These are phyloP conservation scores for Tremella yokohamensis DNA, from an alignment of 768 basidiomycete species.

Conservation along the genomic window DNA sequence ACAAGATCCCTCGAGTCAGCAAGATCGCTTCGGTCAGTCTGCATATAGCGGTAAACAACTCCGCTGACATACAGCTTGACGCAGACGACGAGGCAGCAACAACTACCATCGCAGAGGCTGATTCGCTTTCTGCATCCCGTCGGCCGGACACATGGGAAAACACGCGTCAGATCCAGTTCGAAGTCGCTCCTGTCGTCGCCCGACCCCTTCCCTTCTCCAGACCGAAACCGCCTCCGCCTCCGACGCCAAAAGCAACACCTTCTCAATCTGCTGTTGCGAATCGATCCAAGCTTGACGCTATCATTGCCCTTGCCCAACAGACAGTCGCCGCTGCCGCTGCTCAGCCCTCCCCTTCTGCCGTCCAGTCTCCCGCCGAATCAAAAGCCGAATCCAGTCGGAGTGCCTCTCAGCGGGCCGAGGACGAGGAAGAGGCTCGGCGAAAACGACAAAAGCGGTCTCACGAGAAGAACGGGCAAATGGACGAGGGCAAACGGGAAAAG, in stretches of 20 bases:
- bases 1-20: slow-evolving; percentile 35
- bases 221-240: slow-evolving; percentile 28
- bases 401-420: slow-evolving; percentile 23
- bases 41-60: slow-evolving; percentile 28
- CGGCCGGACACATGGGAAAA: slow-evolving; percentile 39
- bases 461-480: slow-evolving; percentile 5
- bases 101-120: slow-evolving; percentile 40
- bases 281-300: slow-evolving; percentile 45
- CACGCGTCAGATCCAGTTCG: slow-evolving; percentile 22
- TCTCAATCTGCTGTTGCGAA: slow-evolving; percentile 20
- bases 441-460: slow-evolving; percentile 30
- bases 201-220: slow-evolving; percentile 32
- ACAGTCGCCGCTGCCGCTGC: slow-evolving; percentile 23
- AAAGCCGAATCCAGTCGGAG: slow-evolving; percentile 28
- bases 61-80: slow-evolving; percentile 31
- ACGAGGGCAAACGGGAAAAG: slow-evolving; percentile 61
- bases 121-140: slow-evolving; percentile 8
- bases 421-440: slow-evolving; percentile 16
- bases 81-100: slow-evolving; percentile 45
- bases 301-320: slow-evolving; percentile 52
- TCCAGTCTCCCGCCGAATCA: slow-evolving; percentile 25
- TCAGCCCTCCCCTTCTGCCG: slow-evolving; percentile 3
- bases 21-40: slow-evolving; percentile 36
- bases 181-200: slow-evolving; percentile 36
- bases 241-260: slow-evolving; percentile 13